phyloP scores from a whole-genome alignment of 371 early-diverging fungal genomes.

The Nematocida sp. region DNA sequence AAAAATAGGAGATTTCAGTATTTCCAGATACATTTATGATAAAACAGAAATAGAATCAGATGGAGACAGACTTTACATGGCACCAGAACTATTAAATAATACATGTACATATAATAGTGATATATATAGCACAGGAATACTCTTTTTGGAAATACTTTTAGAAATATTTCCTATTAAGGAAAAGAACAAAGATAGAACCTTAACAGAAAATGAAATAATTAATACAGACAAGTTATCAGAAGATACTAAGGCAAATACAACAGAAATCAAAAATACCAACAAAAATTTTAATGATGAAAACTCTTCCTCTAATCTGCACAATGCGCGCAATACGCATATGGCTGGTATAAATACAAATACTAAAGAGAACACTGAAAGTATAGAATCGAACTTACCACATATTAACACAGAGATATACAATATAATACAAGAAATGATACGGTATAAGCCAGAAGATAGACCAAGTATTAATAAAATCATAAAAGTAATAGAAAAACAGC shows the following conservation, averaged over 20 bases:
- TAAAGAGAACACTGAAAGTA: too few relatives aligned
- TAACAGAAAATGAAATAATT: constrained; percentile 6
- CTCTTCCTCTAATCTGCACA: too few relatives aligned
- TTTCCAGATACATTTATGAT: constrained; percentile 49
- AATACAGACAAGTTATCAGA: too few relatives aligned
- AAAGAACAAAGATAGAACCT: neutral
- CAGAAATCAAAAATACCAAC: too few relatives aligned
- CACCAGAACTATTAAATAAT: constrained; percentile 80
- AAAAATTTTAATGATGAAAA: too few relatives aligned
- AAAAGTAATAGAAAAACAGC: neutral
- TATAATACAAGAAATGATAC: constrained; percentile 36
- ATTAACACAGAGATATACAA: neutral
- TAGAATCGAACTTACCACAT: too few relatives aligned
- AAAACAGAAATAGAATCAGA: constrained; percentile 72
- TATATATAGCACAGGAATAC: constrained; percentile 82
- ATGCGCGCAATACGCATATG: neutral
- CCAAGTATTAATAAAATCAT: constrained; percentile 5
- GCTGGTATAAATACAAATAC: neutral
- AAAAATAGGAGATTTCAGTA: constrained; percentile 68
- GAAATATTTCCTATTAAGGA: constrained; percentile 21
- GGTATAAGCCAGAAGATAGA: constrained; percentile 10
- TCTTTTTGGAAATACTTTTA: constrained; percentile 74
- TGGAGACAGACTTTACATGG: constrained; percentile 89
- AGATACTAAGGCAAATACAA: too few relatives aligned
- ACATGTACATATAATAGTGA: constrained; percentile 78